Evolutionary conservation across 768 basidiomycete species (phyloP), one percentile per base, ranked within the genome.

Genomic region (Rhizopogon sp.): DNA sequence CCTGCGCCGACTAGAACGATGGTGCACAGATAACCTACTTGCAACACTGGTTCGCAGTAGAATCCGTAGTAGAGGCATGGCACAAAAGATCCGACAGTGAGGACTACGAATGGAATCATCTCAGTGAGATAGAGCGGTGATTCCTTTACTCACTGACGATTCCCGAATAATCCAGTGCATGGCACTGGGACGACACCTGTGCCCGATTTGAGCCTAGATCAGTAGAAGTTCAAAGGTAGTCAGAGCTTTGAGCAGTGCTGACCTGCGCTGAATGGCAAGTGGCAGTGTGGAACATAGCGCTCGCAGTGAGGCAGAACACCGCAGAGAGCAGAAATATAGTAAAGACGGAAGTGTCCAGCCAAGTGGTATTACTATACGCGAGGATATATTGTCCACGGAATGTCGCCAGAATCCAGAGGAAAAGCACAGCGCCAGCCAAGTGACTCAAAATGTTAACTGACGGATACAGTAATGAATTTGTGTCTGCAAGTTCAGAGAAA

Each of bases 371-470:
- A 20, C 78, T 75, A 58, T 87, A 79, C 22, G 72, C 67, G 29
- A 70, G 69, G 52, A 87, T 69, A 61, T 87, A 75, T 43, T 71
- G 72, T 22, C 75, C 68, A 55, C 78, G 77, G 59, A 84, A 81
- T 5, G 81, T 82, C 40, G 65, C 62, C 37, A 87, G 72, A 52
- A 88, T 70, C 65, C 77, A 76, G 14, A 72, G 62, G 64, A 90
- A 90, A 25, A 89, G 62, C 4, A 81, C 64, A 33, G 85, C 82
- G 28, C 84, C 88, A 73, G 83, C 79, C 7, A 93, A 73, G 65
- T 94, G 93, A 56, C 79, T 87, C 69, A 92, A 88, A 44, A 94
- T 91, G 70, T 95, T 95, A 54, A 94, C 90, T 90, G 51, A 44
- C 43, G 35, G 62, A 57, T 56, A 49, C 56, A 62, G 37, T 50